Percentiles rank a stretch among this genome's conserved stretches.
Conservation (phyloP, 2,329 filamentous ascomycete species). For the Sporothrix variecibatus region DNA sequence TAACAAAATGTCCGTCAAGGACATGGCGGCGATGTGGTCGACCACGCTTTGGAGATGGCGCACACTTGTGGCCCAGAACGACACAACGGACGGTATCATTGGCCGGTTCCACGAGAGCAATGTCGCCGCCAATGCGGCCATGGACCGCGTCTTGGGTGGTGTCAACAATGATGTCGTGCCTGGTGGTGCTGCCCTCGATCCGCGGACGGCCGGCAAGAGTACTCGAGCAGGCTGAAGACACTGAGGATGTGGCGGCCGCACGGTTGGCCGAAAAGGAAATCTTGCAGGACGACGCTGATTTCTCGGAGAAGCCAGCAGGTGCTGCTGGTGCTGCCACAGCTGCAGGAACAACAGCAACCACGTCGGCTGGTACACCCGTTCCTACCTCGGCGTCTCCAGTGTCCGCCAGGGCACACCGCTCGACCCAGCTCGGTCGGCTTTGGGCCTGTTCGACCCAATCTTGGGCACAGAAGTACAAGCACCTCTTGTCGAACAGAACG, state of each 20-base stretch:
- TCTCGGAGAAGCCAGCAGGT: slow-evolving; percentile 62
- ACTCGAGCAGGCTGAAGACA: slow-evolving; percentile 88
- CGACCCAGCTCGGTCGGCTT: slow-evolving; percentile 38
- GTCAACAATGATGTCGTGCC: slow-evolving; percentile 52
- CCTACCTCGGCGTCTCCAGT: slow-evolving; percentile 52
- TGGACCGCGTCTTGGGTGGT: slow-evolving; percentile 79
- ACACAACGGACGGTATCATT: not conserved
- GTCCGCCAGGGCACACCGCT: slow-evolving; percentile 54
- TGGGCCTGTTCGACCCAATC: slow-evolving; percentile 39
- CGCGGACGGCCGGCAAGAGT: slow-evolving; percentile 67
- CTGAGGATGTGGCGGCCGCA: slow-evolving; percentile 86
- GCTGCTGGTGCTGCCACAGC: slow-evolving; percentile 36
- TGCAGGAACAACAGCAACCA: slow-evolving; percentile 51
- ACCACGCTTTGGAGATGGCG: slow-evolving; percentile 34
- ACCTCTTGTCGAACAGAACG: slow-evolving; percentile 52
- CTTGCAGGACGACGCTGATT: slow-evolving; percentile 81
- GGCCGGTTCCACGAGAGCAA: slow-evolving; percentile 57
- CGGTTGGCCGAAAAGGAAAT: slow-evolving; percentile 87
- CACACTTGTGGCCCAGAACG: slow-evolving; percentile 30
- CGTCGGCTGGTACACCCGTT: slow-evolving; percentile 44
- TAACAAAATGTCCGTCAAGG: slow-evolving; percentile 71
- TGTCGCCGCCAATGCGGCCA: slow-evolving; percentile 75
- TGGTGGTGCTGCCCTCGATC: slow-evolving; percentile 43
- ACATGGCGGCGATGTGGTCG: slow-evolving; percentile 53
- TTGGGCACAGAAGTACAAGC: slow-evolving; percentile 41